Base-by-base conservation (phyloP, 306 rosid genomes). In the Cicer chorassanicum region DNA sequence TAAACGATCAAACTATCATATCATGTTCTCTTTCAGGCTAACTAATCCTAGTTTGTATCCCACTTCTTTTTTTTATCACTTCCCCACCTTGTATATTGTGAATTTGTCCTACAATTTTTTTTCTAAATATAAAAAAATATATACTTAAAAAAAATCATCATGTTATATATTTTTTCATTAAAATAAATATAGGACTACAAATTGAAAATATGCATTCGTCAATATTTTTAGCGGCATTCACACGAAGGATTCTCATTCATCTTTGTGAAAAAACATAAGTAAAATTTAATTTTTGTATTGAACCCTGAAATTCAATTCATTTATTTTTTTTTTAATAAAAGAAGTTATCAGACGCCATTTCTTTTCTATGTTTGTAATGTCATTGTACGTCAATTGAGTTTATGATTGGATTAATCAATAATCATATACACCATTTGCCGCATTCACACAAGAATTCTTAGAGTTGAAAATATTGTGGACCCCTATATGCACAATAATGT, bases 401-500 rank as follows among this genome's bases (percentile, higher is more conserved):
- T 38, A 77, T 15, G 42, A 74, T 59, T 15, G 49, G 63, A 21
- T 44, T 21, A 21, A 21, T 57, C 64, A 24, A 21, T 38, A 60
- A 65, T 68, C 67, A 38, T 9, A 60, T 61, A 42, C 56, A 34
- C 45, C 51, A 42, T 42, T 80, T 50, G 21, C 40, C 60, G 40
- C 73, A 68, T 68, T 75, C 11, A 15, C 66, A 48, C 10, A 5
- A 68, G 48, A 29, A 79, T 79, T 64, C 57, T 5, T n/a, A 68
- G 2, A 24, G 63, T 43, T 68, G 34, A 70, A 81, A 75, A 68
- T 70, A 8, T 42, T 2, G 77, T 75, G 73, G 81, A n/a, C 61
- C 80, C 53, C 5, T 56, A n/a, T 19, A 80, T 44, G 40, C 44
- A 60, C 42, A 42, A 6, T 2, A 2, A 59, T 24, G 34, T 49